phyloP scores from a whole-genome alignment of 192 early-diverging fungal species.

The Obelidium mucronatum region DNA sequence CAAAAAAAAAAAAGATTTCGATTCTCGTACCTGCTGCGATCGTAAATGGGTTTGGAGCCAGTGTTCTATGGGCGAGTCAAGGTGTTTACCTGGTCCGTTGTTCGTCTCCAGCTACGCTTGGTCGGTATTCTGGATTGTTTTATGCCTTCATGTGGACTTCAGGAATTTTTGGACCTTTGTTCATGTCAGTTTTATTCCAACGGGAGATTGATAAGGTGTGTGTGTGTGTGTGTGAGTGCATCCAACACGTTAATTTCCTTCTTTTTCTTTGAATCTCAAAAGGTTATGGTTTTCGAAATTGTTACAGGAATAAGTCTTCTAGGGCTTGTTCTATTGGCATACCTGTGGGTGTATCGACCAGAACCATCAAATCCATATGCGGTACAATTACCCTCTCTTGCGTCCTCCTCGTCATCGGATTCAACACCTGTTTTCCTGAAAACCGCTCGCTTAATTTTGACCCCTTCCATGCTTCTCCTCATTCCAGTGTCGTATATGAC shows the following conservation, averaged over 20 bases:
- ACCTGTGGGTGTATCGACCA: constrained; percentile 6
- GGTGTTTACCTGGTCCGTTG: constrained; percentile 16
- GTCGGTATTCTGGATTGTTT: constrained; percentile 23
- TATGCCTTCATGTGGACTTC: not conserved
- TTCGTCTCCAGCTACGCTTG: not conserved
- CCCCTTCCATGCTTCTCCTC: constrained; percentile 10
- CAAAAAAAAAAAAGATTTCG: not conserved
- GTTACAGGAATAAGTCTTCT: constrained; percentile 13
- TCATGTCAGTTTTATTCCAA: constrained; percentile 24
- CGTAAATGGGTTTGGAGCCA: constrained; percentile 25
- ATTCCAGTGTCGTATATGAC: constrained; percentile 10
- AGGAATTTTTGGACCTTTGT: constrained; percentile 19
- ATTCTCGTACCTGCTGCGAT: constrained; percentile 25
- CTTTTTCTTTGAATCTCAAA: no score
- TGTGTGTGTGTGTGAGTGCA: not conserved
- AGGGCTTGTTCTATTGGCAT: constrained; percentile 9
- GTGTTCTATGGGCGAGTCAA: constrained; percentile 22
- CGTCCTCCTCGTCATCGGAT: not conserved
- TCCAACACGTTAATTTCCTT: not conserved
- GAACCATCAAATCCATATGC: constrained; percentile 28
- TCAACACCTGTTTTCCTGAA: constrained; percentile 10
- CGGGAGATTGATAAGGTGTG: constrained; percentile 8
- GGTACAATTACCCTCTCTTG: not conserved
- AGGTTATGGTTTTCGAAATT: constrained; percentile 24
- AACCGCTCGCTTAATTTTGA: constrained; percentile 7